Evolutionary conservation across 306 rosid species (phyloP), one percentile per base, ranked within the genome.

Genomic region (Sechiopsis laciniata): DNA sequence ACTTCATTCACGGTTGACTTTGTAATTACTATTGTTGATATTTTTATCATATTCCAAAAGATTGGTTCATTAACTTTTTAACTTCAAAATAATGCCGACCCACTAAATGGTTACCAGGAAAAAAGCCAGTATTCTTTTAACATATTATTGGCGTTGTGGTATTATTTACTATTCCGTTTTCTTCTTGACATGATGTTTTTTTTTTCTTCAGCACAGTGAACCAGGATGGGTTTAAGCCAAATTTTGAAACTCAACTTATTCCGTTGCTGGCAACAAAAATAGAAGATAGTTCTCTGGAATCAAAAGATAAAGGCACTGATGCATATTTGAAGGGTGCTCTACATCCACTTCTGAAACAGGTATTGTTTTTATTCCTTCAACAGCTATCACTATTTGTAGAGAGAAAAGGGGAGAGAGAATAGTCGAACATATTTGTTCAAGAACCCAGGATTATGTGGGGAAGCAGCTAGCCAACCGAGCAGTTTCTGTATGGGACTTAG

Each of bases 171-270:
- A 42, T 66, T 52, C 45, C 29, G n/a, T 19, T 73, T 77, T 50
- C 45, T 74, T 66, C 46, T 26, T 56, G 53, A 73, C 74, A 51
- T 53, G 60, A 24, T 67, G 9, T 32, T 76, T 79, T 80, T 71
- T 63, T 1, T 50, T 81, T 85, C 79, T 88, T 81, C 83, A 93
- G 98, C 79, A 87, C 94, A 78, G 97, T 93, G 86, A 93, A 93
- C 82, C 79, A 86, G 83, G 97, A 90, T 83, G 98, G 98, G 63
- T 93, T 93, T 76, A 93, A 90, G 83, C 98, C 97, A 57, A 93
- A 93, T 85, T 75, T 85, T 69, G 98, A 93, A 89, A 88, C 84
- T 73, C 97, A 93, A 61, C 91, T 93, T 65, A 84, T 90, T 82
- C 98, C 98, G 13, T 83, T 93, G 75, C 87, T 93, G 76, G 87